A percentile compares a stretch with the other conserved stretches of the same genome.
phyloP scores from a whole-genome alignment of 2,329 filamentous ascomycete species.

The Pseudogymnoascus sp. region DNA sequence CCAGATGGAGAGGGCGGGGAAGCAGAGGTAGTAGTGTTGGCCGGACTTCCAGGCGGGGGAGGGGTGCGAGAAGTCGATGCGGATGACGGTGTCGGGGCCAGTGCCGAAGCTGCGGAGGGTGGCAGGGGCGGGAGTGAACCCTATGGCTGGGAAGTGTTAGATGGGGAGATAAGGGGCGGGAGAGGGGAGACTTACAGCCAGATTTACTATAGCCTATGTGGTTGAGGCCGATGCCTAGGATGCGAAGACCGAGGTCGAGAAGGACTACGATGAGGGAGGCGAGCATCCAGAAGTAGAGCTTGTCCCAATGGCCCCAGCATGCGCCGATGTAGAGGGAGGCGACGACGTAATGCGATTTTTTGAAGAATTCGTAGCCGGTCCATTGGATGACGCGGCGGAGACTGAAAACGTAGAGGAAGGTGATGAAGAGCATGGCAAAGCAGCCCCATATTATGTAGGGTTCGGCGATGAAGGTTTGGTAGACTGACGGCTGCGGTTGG shows the following conservation, averaged over 20 bases:
- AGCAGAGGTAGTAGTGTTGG: constrained; percentile 79
- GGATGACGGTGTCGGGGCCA: constrained; percentile 51
- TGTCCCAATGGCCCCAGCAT: constrained; percentile 66
- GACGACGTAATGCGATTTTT: constrained; percentile 64
- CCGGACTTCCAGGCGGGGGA: constrained; percentile 57
- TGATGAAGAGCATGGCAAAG: constrained; percentile 57
- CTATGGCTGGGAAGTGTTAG: constrained; percentile 30
- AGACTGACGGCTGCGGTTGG: constrained; percentile 59
- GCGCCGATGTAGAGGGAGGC: constrained; percentile 68
- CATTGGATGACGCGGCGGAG: constrained; percentile 49
- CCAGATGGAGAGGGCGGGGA: constrained; percentile 75
- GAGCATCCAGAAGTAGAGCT: constrained; percentile 60
- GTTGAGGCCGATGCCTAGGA: constrained; percentile 49
- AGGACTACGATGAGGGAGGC: constrained; percentile 58
- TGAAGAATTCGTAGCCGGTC: constrained; percentile 71
- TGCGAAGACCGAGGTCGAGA: constrained; percentile 52
- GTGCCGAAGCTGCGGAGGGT: constrained; percentile 46
- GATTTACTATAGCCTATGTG: constrained; percentile 47
- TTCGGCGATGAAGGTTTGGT: constrained; percentile 49
- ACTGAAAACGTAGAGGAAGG: constrained; percentile 53
- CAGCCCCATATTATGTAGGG: constrained; percentile 67
- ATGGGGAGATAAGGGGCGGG: not conserved
- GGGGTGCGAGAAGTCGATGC: constrained; percentile 61
- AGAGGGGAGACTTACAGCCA: constrained; percentile 24
- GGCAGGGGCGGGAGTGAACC: constrained; percentile 48